A percentile compares a stretch with the other conserved stretches of the same genome.
These are phyloP conservation scores for Hypoxylon crocopeplum DNA, from an alignment of 495 filamentous ascomycete genomes.

Conservation along the genomic window DNA sequence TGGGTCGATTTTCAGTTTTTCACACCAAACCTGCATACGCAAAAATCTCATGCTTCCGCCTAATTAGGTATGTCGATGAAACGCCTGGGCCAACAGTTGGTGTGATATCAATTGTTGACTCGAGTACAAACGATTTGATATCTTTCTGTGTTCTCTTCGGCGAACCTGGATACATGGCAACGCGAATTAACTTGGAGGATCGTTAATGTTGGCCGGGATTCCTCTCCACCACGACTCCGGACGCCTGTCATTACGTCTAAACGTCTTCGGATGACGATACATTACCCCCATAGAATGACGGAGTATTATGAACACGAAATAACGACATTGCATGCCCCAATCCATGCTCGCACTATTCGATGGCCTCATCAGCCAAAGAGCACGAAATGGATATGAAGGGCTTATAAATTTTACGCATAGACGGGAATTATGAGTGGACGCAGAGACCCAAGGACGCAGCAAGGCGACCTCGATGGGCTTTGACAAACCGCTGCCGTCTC, in stretches of 20 bases:
- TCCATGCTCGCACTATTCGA: conserved; percentile 20
- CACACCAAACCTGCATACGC: conserved; percentile 18
- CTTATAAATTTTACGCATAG: conserved; percentile 21
- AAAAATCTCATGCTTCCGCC: conserved; percentile 14
- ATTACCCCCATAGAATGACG: conserved; percentile 39
- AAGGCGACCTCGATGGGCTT: conserved; percentile 4
- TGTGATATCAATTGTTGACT: conserved; percentile 6
- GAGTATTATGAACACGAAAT: conserved; percentile 45
- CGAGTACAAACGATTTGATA: conserved; percentile 12
- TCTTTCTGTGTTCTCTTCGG: conserved; percentile 2
- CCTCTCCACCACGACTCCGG: conserved; percentile 24
- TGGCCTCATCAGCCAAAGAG: conserved; percentile 3
- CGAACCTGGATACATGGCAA: conserved; percentile 23
- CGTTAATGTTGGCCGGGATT: conserved; percentile 18
- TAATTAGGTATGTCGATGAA: conserved; percentile 30
- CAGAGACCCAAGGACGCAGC: background rate
- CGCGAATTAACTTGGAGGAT: conserved; percentile 18
- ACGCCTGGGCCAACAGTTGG: conserved; percentile 15
- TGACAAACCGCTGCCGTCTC: conserved; percentile 17
- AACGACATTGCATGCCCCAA: conserved; percentile 30
- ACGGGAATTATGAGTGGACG: conserved; percentile 15
- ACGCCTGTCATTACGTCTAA: conserved; percentile 9
- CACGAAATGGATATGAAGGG: conserved; percentile 21
- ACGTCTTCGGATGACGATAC: conserved; percentile 24
- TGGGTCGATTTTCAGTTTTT: conserved; percentile 24